A percentile compares a stretch with the other conserved stretches of the same genome.
Conservation (phyloP, 306 rosid species). For the Spatholobus suberectus region DNA sequence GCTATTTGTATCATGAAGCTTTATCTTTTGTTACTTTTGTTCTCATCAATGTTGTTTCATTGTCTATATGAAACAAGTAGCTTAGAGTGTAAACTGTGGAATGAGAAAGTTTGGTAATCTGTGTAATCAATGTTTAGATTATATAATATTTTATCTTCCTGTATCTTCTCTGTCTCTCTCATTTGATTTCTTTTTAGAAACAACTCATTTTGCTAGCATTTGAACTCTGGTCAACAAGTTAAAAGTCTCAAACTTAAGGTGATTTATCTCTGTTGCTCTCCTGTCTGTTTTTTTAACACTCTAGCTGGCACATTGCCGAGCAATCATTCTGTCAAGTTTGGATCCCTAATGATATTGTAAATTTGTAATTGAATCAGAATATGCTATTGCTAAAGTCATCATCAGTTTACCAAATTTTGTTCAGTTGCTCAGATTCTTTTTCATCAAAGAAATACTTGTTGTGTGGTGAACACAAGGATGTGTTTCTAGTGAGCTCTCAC, state of each 20-base stretch:
- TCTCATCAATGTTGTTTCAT: slow-evolving; percentile 61
- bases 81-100: slow-evolving; percentile 44
- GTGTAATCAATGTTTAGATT: slow-evolving; percentile 43
- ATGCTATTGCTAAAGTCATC: not conserved
- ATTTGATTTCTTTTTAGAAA: not conserved
- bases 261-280: not conserved
- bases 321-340: not conserved
- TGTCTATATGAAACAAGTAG: slow-evolving; percentile 71
- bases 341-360: not conserved
- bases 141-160: slow-evolving; percentile 36
- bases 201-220: not conserved
- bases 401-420: slow-evolving; percentile 79
- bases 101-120: slow-evolving; percentile 45
- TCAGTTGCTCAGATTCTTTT: slow-evolving; percentile 80
- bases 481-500: too few relatives aligned
- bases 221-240: not conserved
- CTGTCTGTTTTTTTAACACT: not conserved
- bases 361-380: not conserved
- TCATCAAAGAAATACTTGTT: slow-evolving; percentile 87
- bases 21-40: slow-evolving; percentile 7
- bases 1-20: slow-evolving; percentile 40
- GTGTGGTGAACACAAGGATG: too few relatives aligned
- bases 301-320: not conserved
- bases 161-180: not conserved
- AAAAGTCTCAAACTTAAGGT: not conserved